Evolutionary conservation across 108 stramenopile species (phyloP), one percentile per base, ranked within the genome.

Genomic region (Nitzschia inconspicua): DNA sequence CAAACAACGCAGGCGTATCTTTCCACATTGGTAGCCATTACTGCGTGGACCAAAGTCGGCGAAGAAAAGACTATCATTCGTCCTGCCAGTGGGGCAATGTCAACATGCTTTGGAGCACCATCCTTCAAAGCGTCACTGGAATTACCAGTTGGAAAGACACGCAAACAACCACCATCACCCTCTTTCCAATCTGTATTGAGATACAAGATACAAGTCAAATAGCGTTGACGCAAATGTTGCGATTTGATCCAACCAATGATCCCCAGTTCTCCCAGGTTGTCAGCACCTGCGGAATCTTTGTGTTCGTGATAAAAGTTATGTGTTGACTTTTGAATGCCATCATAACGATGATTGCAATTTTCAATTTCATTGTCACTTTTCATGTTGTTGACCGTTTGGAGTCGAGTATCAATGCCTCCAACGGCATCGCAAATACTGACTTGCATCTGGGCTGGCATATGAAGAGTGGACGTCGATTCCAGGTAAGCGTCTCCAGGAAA

Each of bases 151-250:
- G 24, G 19, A 54, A 34, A 54, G 14, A 54, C 14, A 10, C 52
- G 52, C 13, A 54, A 32, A 22, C 30, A 54, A 26, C 70, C 75
- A 44, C 70, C 70, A 31, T 76, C 70, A 4, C 66, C 75, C 8
- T 61, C 51, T 53, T 66, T 50, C 75, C 71, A 76, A 4, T 25
- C 18, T 11, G 65, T 60, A 48, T 76, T 76, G 10, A 76, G 54
- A 35, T 76, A 71, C 3, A 76, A 57, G 32, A 76, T 48, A 39
- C 75, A 75, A 0, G 73, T 75, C n/a, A 75, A 51, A 23, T 44
- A 47, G 11, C 73, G 62, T 65, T 64, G 14, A 18, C 52, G 52
- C 6, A 54, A 31, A 34, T 54, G 30, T 4, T 31, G 52, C n/a
- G 52, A 54, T 16, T 32, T 29, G 16, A 54, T n/a, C 52, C 52